phyloP scores from a whole-genome alignment of 2,329 filamentous ascomycete genomes.

The Lasiodiplodia sp. region DNA sequence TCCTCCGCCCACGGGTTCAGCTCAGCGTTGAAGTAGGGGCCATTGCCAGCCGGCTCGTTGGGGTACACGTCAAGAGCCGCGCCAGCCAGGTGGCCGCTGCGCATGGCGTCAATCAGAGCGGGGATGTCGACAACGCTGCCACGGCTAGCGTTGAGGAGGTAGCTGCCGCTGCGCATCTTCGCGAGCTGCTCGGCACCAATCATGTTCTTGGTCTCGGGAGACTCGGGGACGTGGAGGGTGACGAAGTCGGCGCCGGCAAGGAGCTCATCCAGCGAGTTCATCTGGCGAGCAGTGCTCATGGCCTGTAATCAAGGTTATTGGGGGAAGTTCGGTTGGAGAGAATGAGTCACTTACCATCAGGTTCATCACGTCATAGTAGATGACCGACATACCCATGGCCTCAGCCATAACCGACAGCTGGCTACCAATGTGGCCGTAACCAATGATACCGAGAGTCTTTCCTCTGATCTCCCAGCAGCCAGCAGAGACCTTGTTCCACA shows the following conservation, averaged over 20 bases:
- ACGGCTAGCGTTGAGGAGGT: constrained; percentile 94
- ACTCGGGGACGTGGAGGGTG: constrained; percentile 91
- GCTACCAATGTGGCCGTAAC: constrained; percentile 96
- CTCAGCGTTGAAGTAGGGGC: constrained; percentile 87
- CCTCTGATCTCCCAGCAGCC: constrained; percentile 98
- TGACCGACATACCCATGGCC: constrained; percentile 96
- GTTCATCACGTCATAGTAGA: constrained; percentile 95
- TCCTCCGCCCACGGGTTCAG: constrained; percentile 88
- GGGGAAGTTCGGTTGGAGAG: not conserved
- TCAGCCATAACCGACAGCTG: constrained; percentile 95
- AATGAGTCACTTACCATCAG: constrained; percentile 67
- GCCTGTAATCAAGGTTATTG: constrained; percentile 50
- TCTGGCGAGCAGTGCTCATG: constrained; percentile 85
- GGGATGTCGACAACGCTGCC: constrained; percentile 95
- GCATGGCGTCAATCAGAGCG: constrained; percentile 86
- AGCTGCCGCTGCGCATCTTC: constrained; percentile 91
- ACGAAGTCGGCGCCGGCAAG: constrained; percentile 87
- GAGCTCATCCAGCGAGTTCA: constrained; percentile 77
- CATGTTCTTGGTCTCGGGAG: constrained; percentile 91
- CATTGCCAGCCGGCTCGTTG: constrained; percentile 90
- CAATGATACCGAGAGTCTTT: constrained; percentile 95
- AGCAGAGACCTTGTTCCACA: constrained; percentile 97
- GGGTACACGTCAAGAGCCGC: constrained; percentile 98
- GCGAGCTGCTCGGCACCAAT: constrained; percentile 81
- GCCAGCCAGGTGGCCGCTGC: constrained; percentile 84